These are phyloP conservation scores for Periconia digitata DNA, from an alignment of 2,329 filamentous ascomycete species.

Conservation along the genomic window DNA sequence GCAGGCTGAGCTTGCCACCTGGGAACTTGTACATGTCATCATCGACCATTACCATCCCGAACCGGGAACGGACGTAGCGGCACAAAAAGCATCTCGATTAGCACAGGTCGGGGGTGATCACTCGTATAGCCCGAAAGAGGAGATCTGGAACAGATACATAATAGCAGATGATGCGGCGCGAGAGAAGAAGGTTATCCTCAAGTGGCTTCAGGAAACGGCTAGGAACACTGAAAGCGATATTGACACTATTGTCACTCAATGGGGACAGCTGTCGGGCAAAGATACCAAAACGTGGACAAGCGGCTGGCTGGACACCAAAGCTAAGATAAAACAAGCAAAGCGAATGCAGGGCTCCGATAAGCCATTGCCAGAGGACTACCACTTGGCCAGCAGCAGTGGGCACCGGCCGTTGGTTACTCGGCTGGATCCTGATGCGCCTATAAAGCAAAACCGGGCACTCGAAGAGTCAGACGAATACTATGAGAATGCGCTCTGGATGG, in stretches of 20 bases:
- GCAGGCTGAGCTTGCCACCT: conserved; percentile 85
- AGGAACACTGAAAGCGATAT: conserved; percentile 69
- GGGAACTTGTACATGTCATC: conserved; percentile 79
- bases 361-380: conserved; percentile 43
- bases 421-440: conserved; percentile 87
- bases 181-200: conserved; percentile 77
- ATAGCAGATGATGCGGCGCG: conserved; percentile 70
- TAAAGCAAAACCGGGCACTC: conserved; percentile 73
- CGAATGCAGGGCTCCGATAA: conserved; percentile 58
- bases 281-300: conserved; percentile 68
- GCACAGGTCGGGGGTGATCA: conserved; percentile 34
- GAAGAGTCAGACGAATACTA: conserved; percentile 85
- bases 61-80: conserved; percentile 32
- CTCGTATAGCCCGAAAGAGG: conserved; percentile 60
- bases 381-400: conserved; percentile 47
- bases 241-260: conserved; percentile 71
- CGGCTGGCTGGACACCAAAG: conserved; percentile 90
- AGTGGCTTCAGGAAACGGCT: conserved; percentile 83
- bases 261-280: conserved; percentile 71
- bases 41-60: conserved; percentile 66
- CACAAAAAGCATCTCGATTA: conserved; percentile 37
- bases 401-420: conserved; percentile 74
- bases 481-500: conserved; percentile 87
- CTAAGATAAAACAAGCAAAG: conserved; percentile 88
- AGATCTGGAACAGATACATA: conserved; percentile 75